Conservation (phyloP, 139 green algal species). For the Pleodorina starrii region DNA sequence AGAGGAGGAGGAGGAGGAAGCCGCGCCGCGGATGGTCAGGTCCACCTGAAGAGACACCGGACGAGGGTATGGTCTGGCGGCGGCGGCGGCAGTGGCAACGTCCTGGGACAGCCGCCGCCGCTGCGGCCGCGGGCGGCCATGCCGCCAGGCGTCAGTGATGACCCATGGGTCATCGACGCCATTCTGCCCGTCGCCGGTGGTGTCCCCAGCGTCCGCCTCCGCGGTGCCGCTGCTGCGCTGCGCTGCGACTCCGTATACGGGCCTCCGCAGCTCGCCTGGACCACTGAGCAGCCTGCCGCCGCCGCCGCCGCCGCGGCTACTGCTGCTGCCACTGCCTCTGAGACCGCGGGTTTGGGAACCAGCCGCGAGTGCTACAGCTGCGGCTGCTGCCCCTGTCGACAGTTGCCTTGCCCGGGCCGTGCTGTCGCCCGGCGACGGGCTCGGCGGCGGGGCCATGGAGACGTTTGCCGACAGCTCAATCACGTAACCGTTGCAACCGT, state of each 20-base stretch:
- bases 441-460: neutral
- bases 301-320: neutral
- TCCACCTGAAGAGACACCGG: constrained; percentile 1
- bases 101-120: neutral
- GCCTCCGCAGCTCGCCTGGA: too few species aligned
- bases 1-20: neutral
- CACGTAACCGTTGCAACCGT: constrained; percentile 8
- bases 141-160: too few species aligned
- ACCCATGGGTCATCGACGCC: too few species aligned
- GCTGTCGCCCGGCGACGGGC: neutral
- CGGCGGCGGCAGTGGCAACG: too few species aligned
- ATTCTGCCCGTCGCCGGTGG: too few species aligned
- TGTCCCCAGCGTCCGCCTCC: too few species aligned
- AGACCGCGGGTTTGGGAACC: too few species aligned
- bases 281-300: neutral
- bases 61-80: too few species aligned
- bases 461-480: neutral
- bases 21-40: neutral
- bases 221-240: neutral
- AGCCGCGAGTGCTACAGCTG: neutral
- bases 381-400: neutral
- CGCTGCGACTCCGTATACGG: too few species aligned
- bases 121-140: neutral
- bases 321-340: neutral
- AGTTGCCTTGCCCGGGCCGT: neutral